Percentiles rank a stretch among this genome's conserved stretches.
Evolutionary conservation across 2,329 filamentous ascomycete species (phyloP).

Genomic region (Periconia sp.): DNA sequence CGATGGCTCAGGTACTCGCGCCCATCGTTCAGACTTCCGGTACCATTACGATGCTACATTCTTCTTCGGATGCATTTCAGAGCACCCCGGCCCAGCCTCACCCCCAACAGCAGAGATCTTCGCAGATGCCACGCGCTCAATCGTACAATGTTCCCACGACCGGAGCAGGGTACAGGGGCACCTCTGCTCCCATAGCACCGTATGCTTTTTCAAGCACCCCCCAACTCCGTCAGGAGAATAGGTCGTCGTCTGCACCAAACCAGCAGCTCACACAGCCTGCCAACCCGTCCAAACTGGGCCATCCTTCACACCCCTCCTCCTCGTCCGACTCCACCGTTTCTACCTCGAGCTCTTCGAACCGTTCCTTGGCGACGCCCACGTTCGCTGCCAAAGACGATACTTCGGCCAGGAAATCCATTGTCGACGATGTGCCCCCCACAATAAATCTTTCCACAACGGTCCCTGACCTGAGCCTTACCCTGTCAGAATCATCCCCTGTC

Average conservation of each 20-base stretch:
- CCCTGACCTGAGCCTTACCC: constrained; percentile 58
- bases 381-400: constrained; percentile 54
- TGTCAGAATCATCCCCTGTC: constrained; percentile 20
- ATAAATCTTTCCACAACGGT: constrained; percentile 54
- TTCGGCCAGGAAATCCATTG: constrained; percentile 39
- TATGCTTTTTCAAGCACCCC: constrained; percentile 56
- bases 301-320: constrained; percentile 44
- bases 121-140: constrained; percentile 45
- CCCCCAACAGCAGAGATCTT: constrained; percentile 42
- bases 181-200: constrained; percentile 50
- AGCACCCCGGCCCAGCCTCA: constrained; percentile 41
- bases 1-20: constrained; percentile 51
- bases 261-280: constrained; percentile 40
- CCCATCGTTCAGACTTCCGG: constrained; percentile 50
- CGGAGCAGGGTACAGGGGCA: constrained; percentile 45
- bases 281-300: constrained; percentile 32
- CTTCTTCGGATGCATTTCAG: constrained; percentile 52
- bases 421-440: constrained; percentile 46
- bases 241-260: constrained; percentile 57
- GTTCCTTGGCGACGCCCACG: constrained; percentile 41
- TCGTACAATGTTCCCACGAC: constrained; percentile 47
- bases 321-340: constrained; percentile 48
- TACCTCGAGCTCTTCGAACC: constrained; percentile 54
- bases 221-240: constrained; percentile 58
- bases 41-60: constrained; percentile 55